Evolutionary conservation across 2,329 filamentous ascomycete genomes (phyloP), one percentile per base, ranked within the genome.

Genomic region (Aureobasidium sp.): DNA sequence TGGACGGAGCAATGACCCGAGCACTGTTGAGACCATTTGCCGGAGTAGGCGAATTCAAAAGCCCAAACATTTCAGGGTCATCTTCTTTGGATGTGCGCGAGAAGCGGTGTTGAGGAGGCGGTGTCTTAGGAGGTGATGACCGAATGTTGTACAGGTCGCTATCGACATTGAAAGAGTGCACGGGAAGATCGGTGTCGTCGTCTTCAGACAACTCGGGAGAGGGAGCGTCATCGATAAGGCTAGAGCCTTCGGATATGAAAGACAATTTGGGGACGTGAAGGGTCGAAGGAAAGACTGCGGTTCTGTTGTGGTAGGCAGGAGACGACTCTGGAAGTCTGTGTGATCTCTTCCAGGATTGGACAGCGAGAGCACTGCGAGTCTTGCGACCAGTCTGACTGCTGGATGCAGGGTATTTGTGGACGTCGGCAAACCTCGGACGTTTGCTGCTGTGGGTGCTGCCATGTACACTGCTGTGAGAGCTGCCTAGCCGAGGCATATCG

Each of bases 41-140:
- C 0, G 91, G 91, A 0, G 91, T 96, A 0, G 94, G 94, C 7
- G 93, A 97, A 57, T 91, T 90, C 53, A 92, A 92, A 16, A 97
- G 84, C 73, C 93, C 91, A 5, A 96, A 70, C 1, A 95, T 87
- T 69, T 91, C 91, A 6, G 89, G 89, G 70, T 94, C 87, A 63
- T 86, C 87, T 1, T 80, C 75, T 71, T 87, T 87, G 29, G 83
- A 81, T 50, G 76, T 79, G 57, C 78, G 75, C 11, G 73, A 73
- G 73, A 66, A 75, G 65, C 69, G 77, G 68, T 67, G 74, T 70
- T 66, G 77, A 70, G 68, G 79, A 16, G 83, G 89, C n/a, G 90
- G 90, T 53, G 91, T 95, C 63, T 86, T 85, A 41, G 91, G 91
- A 41, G 91, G 91, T 13, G 92, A 96, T n/a, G 90, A 90, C 50